These are phyloP conservation scores for Salix caprea DNA, from an alignment of 345 rosid genomes.

Conservation along the genomic window DNA sequence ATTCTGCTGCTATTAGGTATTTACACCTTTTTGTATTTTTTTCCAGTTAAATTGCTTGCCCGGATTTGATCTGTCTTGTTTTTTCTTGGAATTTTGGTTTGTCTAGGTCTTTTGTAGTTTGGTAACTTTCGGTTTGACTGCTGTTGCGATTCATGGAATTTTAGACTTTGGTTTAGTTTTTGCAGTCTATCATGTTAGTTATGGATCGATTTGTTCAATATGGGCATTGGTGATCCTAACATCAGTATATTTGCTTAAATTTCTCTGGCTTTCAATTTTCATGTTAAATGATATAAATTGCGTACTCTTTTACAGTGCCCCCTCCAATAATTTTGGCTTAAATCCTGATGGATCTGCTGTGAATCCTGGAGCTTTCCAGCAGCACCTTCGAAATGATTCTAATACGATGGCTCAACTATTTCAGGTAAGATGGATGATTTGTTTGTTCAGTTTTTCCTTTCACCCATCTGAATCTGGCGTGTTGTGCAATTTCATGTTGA, in stretches of 20 bases:
- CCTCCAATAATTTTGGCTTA: conserved; percentile 46
- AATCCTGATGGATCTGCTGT: conserved; percentile 93
- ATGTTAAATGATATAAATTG: conserved; percentile 3
- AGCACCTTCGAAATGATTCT: conserved; percentile 63
- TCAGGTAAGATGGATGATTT: conserved; percentile 49
- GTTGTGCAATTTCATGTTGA: neutral
- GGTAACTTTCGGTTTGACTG: neutral
- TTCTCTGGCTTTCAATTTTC: neutral
- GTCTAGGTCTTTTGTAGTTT: neutral
- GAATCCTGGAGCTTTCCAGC: conserved; percentile 88
- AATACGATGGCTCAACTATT: conserved; percentile 74
- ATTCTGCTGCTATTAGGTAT: conserved; percentile 45
- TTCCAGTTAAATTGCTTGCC: neutral
- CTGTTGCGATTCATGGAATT: neutral
- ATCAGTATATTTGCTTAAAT: neutral
- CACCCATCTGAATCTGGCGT: neutral
- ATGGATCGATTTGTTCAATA: neutral
- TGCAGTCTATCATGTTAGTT: neutral
- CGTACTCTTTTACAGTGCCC: conserved; percentile 40
- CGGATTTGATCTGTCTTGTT: neutral
- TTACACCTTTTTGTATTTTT: neutral
- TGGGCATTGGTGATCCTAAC: neutral
- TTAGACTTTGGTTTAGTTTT: neutral
- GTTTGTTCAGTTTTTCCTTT: neutral
- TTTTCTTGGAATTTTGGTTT: neutral